These are phyloP conservation scores for Globisporangium takayamanum DNA, from an alignment of 352 stramenopile species.

Conservation along the genomic window DNA sequence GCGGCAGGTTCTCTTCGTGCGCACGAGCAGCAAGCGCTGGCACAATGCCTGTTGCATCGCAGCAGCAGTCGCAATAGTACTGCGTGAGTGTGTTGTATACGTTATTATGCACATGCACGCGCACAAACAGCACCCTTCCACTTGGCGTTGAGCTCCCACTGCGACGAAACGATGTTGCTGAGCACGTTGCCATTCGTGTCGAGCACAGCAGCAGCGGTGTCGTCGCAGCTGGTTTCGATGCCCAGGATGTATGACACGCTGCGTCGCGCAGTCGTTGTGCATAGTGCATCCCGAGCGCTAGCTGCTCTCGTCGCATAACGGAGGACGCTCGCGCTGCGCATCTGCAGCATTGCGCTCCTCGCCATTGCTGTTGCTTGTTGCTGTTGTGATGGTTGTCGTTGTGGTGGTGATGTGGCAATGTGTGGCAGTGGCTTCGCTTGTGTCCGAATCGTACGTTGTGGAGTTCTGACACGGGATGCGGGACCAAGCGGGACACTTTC, in stretches of 20 bases:
- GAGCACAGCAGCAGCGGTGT: constrained; percentile 90
- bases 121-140: constrained; percentile 54
- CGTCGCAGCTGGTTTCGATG: constrained; percentile 95
- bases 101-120: neutral
- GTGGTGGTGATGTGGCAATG: neutral
- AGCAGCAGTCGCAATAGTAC: neutral
- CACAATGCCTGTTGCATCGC: constrained; percentile 86
- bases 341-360: too few relatives aligned
- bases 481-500: neutral
- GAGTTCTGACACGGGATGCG: neutral
- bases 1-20: constrained; percentile 93
- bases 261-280: constrained; percentile 5
- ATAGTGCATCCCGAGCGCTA: neutral
- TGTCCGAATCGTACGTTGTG: constrained; percentile 2
- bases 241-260: constrained; percentile 82
- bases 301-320: too few relatives aligned
- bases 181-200: constrained; percentile 88
- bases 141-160: constrained; percentile 86
- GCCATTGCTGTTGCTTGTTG: neutral
- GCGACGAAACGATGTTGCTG: constrained; percentile 91
- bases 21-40: constrained; percentile 91
- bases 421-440: neutral
- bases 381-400: neutral
- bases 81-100: neutral
- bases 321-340: too few relatives aligned